Conservation (phyloP, 2,329 filamentous ascomycete genomes). For the Cercospora citrullina region DNA sequence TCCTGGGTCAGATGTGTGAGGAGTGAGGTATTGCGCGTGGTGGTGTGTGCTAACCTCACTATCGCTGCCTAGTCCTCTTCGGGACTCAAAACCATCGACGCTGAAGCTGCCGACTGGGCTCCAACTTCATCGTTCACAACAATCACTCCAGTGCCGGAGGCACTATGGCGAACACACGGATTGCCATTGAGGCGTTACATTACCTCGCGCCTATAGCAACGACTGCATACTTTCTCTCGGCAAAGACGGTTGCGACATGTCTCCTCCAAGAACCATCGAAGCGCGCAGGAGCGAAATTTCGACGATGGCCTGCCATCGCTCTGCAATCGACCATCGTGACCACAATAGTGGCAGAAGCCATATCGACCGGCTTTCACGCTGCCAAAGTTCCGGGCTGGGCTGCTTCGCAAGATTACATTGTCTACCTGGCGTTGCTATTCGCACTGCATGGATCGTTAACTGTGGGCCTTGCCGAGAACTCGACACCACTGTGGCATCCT, state of each 20-base stretch:
- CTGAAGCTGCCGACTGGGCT: neutral
- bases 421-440: conserved; percentile 28
- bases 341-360: conserved; percentile 28
- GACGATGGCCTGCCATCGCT: conserved; percentile 26
- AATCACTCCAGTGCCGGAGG: neutral
- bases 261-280: conserved; percentile 33
- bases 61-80: neutral
- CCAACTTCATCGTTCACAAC: neutral
- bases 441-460: conserved; percentile 28
- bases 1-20: neutral
- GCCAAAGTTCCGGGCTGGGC: conserved; percentile 14
- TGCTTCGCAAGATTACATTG: conserved; percentile 30
- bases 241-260: conserved; percentile 32
- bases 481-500: conserved; percentile 34
- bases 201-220: conserved; percentile 33
- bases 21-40: neutral
- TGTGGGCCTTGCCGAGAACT: conserved; percentile 31
- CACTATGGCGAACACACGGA: neutral
- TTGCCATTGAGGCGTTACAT: conserved; percentile 28
- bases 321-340: conserved; percentile 23
- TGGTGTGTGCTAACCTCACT: neutral
- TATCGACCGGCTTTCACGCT: conserved; percentile 25
- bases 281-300: conserved; percentile 13
- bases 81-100: neutral
- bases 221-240: conserved; percentile 31